A percentile compares a stretch with the other conserved stretches of the same genome.
Conservation (phyloP, 345 rosid species). For the Mercurialis annua region DNA sequence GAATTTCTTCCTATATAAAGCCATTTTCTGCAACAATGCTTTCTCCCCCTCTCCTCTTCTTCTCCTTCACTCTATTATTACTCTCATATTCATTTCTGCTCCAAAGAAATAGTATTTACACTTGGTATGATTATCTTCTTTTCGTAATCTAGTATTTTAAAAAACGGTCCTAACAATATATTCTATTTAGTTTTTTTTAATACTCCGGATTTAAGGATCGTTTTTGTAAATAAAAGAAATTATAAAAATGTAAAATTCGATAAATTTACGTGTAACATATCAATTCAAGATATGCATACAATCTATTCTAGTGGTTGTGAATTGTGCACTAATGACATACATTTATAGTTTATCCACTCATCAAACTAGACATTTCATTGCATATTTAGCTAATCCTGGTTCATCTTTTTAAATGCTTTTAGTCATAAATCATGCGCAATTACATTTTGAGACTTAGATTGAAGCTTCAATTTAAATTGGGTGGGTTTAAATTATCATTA, state of each 20-base stretch:
- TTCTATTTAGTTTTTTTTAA: too few relatives aligned
- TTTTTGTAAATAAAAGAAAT: too few relatives aligned
- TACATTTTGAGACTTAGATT: constrained; percentile 21
- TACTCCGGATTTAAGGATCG: too few relatives aligned
- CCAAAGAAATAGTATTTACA: constrained; percentile 15
- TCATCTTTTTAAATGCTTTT: too few relatives aligned
- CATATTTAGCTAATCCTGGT: constrained; percentile 23
- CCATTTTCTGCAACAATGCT: constrained; percentile 12
- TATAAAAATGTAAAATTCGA: too few relatives aligned
- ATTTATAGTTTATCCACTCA: constrained; percentile 16
- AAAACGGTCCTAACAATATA: too few relatives aligned
- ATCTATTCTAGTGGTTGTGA: constrained; percentile 25
- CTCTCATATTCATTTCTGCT: background rate
- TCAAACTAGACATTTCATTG: constrained; percentile 22
- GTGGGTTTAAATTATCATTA: constrained; percentile 22
- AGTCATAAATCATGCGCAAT: constrained; percentile 12
- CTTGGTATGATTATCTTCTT: constrained; percentile 23
- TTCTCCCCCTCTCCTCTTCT: constrained; percentile 36
- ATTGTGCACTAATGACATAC: constrained; percentile 28
- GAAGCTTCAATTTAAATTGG: constrained; percentile 18
- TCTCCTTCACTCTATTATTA: background rate
- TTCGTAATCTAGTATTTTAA: constrained; percentile 3
- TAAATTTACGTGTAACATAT: too few relatives aligned
- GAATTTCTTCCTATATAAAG: constrained; percentile 46
- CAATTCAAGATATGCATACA: constrained; percentile 4